Evolutionary conservation across 208 protist species (phyloP), one percentile per base, ranked within the genome.

Genomic region (Leishmania amazonensis): DNA sequence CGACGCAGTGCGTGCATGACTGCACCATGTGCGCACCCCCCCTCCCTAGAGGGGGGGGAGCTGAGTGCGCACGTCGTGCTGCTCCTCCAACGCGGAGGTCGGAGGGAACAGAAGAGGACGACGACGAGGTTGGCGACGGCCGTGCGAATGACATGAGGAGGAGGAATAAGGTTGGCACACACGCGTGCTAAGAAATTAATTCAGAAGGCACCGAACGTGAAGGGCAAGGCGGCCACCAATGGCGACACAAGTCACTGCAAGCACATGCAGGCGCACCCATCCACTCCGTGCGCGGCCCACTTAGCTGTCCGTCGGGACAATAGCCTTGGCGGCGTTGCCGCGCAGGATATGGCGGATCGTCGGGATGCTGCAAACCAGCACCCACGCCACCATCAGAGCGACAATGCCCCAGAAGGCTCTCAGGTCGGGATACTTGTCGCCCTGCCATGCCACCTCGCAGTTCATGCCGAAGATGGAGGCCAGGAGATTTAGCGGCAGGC

Each of bases 381-480:
- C 83, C 94, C 94, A 97, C 62, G 78, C 74, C 73, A 88, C 81
- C 90, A 96, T 94, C 40, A 87, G 38, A 49, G 83, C 91, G 35
- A 94, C 75, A 64, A 97, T 92, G 70, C 82, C 85, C 68, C 76
- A 90, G 82, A 97, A 97, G 24, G 91, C 82, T 35, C 77, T 76
- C 68, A 97, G 87, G 71, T 89, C 88, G 75, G 80, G 71, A 85
- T 94, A 75, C 9, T 76, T 75, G 76, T 93, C 91, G 13, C 71
- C 47, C 83, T 95, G 91, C 72, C 88, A 96, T 67, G 96, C 95
- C 31, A 98, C 92, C 73, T 89, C 84, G 81, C 90, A 94, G 85
- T 98, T 98, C 94, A 98, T 98, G 71, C 96, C 96, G 64, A 97
- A 97, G 62, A 97, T 91, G 64, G 89, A 91, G 58, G 93, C 88